Base-by-base conservation (phyloP, 768 basidiomycete genomes). In the Strobilomyces confusus region DNA sequence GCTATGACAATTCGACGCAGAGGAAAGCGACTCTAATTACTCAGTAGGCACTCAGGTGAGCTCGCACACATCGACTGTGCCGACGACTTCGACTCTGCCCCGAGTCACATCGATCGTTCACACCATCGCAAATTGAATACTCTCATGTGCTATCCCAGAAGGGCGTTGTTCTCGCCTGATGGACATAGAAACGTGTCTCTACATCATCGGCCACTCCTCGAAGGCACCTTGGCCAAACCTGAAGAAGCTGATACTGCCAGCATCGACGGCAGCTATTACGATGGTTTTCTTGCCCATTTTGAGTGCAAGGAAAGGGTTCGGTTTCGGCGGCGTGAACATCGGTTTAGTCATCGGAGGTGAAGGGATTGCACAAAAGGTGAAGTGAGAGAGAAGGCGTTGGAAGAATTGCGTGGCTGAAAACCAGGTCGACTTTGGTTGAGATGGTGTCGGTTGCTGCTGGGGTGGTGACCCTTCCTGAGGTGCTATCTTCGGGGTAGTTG, bases 201-300 rank as follows among this genome's bases (percentile, higher is more conserved):
- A 68, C 17, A 49, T 34, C 84, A 93, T 89, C 0, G 90, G 85
- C 81, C 87, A 86, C 60, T 92, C 89, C 49, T 81, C 83, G 67
- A 98, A 98, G 9, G 77, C 83, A 0, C 92, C 90, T 63, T 93
- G 79, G 8, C 87, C 85, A 59, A 98, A 93, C 49, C 89, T 76
- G 72, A 92, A 89, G 75, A 97, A 95, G 58, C 89, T 88, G 40
- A 86, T 86, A 57, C 80, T 92, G 9, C 95, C 92, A 2, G 83
- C 79, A 69, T 97, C 94, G 5, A 95, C 93, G 2, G 81, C 91
- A 2, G 94, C 95, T 44, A 98, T 80, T 32, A 98, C 76, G 48
- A 95, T 74, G 9, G 77, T 85, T 64, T 91, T 90, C 66, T 86
- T 89, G 0, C 95, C 95, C 26, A 82, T 80, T 60, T 95, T 91